A percentile compares a stretch with the other conserved stretches of the same genome.
These are phyloP conservation scores for Penicillium sp. DNA, from an alignment of 2,329 filamentous ascomycete genomes.

Conservation along the genomic window DNA sequence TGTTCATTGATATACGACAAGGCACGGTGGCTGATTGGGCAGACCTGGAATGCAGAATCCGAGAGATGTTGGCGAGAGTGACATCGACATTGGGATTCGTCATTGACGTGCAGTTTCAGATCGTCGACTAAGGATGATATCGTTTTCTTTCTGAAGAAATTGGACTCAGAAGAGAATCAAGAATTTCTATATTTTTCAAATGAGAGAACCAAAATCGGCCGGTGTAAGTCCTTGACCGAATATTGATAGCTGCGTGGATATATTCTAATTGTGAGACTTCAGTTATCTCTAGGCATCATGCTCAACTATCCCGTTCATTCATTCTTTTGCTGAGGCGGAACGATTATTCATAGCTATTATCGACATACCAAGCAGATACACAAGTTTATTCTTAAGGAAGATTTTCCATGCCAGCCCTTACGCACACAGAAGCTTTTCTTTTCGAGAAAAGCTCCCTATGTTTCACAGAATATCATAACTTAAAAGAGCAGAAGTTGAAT, in stretches of 20 bases:
- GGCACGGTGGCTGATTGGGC: conserved; percentile 8
- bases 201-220: background rate
- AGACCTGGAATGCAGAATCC: background rate
- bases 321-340: background rate
- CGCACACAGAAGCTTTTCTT: too few relatives aligned
- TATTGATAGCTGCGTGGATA: background rate
- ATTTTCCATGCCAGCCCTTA: background rate
- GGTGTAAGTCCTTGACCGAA: background rate
- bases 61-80: background rate
- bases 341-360: background rate
- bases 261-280: background rate
- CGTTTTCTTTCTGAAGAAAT: background rate
- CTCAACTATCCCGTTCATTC: background rate
- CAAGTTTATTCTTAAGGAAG: background rate
- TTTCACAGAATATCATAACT: background rate
- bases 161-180: background rate
- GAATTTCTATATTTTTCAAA: background rate
- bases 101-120: conserved; percentile 6
- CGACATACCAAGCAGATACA: background rate
- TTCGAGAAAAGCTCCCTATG: background rate
- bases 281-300: background rate
- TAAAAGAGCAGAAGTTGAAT: too few relatives aligned
- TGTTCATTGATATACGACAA: background rate
- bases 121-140: background rate
- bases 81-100: background rate